Evolutionary conservation across 1,139 yeast species (phyloP), one percentile per base, ranked within the genome.

Genomic region (Protomyces arabidopsidicola): DNA sequence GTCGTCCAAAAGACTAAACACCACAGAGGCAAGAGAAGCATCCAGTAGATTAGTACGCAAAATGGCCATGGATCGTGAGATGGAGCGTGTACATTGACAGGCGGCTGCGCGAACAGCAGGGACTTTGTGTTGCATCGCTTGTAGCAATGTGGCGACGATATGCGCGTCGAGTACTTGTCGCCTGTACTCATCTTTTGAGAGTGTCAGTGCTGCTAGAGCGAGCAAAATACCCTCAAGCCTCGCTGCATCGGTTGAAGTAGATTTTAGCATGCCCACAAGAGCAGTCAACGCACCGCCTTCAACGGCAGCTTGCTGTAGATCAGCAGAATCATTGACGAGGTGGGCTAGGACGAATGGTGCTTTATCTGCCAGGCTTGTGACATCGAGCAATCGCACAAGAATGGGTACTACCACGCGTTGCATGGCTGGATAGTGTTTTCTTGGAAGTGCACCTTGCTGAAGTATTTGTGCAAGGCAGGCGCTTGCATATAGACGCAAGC

Each of bases 41-140:
- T 85, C 83, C 18, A 83, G 84, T 67, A 89, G 79, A 66, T 85
- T 83, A 0, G 95, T 88, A 63, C 96, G 79, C 63, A 88, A 76
- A 1, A 86, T 75, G 0, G 86, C 78, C 0, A 88, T 87, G 22
- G 95, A 86, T 70, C 96, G 78, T 0, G 95, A 88, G 31, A 89
- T 77, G 0, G 95, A 84, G 63, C 95, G 78, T 36, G 88, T 75
- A 48, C 89, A 77, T 67, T 84, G 83, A 65, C 87, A 81, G 0
- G 85, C 75, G 5, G 78, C 76, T 2, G 73, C 70, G 61, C 75
- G 73, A 52, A 75, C 70, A 53, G 69, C 70, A 14, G 63, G 53
- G 22, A 61, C 63, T 18, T 36, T 65, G 22, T 45, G 65, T 48
- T 55, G 55, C 66, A 57, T 69, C 22, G 75, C 71, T 36, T 69